A percentile compares a stretch with the other conserved stretches of the same genome.
These are phyloP conservation scores for Agrocybe pediades DNA, from an alignment of 768 basidiomycete genomes.

Conservation along the genomic window DNA sequence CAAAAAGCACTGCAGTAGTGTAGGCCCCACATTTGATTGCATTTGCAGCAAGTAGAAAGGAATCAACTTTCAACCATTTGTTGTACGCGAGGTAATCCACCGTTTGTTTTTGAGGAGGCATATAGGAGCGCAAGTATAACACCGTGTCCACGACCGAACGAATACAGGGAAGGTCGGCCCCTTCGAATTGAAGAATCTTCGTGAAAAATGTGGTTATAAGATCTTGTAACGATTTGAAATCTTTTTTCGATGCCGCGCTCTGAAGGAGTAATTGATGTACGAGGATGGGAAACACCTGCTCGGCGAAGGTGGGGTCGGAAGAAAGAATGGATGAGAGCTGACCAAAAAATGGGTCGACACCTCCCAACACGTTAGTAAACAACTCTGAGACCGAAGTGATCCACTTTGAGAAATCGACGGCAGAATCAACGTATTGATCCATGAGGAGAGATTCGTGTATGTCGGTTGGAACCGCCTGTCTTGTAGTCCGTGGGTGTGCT, in stretches of 20 bases:
- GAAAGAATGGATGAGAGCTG: conserved; percentile 64
- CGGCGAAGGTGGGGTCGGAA: conserved; percentile 58
- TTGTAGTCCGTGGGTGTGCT: conserved; percentile 40
- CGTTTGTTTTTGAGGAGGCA: conserved; percentile 19
- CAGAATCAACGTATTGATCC: conserved; percentile 36
- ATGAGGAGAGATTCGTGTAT: conserved; percentile 39
- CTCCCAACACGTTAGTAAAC: conserved; percentile 59
- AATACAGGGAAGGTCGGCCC: conserved; percentile 43
- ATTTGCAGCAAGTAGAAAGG: conserved; percentile 64
- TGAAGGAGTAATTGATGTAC: conserved; percentile 65
- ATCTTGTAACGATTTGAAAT: conserved; percentile 25
- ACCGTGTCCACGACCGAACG: conserved; percentile 72
- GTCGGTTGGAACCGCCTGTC: conserved; percentile 27
- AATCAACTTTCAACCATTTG: conserved; percentile 84
- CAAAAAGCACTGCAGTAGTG: conserved; percentile 86
- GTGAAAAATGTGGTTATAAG: conserved; percentile 60
- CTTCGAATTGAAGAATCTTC: conserved; percentile 43
- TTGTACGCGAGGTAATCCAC: conserved; percentile 54
- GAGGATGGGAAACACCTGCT: conserved; percentile 71
- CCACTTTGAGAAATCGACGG: conserved; percentile 62
- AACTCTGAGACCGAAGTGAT: conserved; percentile 57
- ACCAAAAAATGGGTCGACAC: conserved; percentile 62
- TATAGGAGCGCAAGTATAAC: conserved; percentile 79
- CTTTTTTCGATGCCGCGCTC: conserved; percentile 20
- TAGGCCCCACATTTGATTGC: conserved; percentile 82